phyloP scores from a whole-genome alignment of 768 basidiomycete genomes.

The Tylopilus vinaceipallidus region DNA sequence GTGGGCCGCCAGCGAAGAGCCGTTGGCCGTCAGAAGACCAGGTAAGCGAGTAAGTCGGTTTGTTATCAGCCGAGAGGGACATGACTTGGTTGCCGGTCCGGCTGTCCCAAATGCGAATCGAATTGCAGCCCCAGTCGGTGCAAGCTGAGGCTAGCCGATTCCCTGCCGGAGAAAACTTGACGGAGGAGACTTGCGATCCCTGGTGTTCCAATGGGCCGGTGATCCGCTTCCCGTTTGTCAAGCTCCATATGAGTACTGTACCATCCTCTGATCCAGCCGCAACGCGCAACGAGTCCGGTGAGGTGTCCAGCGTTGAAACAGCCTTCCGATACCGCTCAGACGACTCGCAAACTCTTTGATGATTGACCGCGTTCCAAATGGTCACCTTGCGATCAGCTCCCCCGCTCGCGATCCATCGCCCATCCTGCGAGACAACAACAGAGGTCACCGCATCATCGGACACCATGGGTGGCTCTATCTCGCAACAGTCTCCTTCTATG shows the following conservation, averaged over 20 bases:
- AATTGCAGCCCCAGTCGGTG: background rate
- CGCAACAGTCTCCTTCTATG: background rate
- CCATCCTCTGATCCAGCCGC: conserved; percentile 7
- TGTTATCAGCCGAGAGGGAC: background rate
- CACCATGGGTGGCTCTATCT: background rate
- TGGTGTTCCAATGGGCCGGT: background rate
- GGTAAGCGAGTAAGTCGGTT: conserved; percentile 1
- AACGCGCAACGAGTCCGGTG: background rate
- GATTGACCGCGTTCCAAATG: conserved; percentile 1
- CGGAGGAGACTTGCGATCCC: background rate
- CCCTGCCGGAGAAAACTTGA: conserved; percentile 8
- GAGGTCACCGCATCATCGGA: background rate
- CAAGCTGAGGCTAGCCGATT: conserved; percentile 9
- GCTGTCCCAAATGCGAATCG: conserved; percentile 8
- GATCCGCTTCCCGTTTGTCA: background rate
- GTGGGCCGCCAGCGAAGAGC: conserved; percentile 9
- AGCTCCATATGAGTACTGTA: background rate
- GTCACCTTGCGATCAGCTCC: background rate
- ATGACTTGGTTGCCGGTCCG: conserved; percentile 5
- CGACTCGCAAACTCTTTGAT: background rate
- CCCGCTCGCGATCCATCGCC: conserved; percentile 9
- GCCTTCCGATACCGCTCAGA: background rate
- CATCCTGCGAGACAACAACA: conserved; percentile 5
- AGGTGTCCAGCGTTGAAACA: conserved; percentile 6
- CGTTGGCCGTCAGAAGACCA: conserved; percentile 6